phyloP scores from a whole-genome alignment of 192 early-diverging fungal species.

The Coemansia aciculifera region DNA sequence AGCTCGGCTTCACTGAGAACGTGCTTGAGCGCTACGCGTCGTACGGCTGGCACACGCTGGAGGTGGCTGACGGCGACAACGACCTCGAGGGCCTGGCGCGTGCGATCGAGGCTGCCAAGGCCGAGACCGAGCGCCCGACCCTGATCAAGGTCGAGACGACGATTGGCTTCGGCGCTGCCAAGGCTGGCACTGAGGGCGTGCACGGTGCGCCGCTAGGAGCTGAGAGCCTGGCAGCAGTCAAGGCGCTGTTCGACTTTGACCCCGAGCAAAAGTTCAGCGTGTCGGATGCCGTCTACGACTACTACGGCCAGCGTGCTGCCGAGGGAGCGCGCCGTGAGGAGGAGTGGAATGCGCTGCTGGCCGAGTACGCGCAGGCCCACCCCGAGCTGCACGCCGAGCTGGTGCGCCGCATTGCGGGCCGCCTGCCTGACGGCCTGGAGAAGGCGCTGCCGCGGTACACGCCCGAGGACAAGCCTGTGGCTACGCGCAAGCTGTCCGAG shows the following conservation, averaged over 20 bases:
- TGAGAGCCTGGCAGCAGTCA: constrained; percentile 78
- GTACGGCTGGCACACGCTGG: constrained; percentile 90
- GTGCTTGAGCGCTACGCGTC: constrained; percentile 83
- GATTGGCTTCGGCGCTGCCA: constrained; percentile 90
- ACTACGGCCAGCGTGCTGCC: constrained; percentile 57
- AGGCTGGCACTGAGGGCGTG: constrained; percentile 87
- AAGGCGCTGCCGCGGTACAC: constrained; percentile 75
- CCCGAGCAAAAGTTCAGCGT: constrained; percentile 73
- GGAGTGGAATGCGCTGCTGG: constrained; percentile 77
- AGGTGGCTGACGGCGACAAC: constrained; percentile 77
- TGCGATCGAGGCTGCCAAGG: constrained; percentile 82
- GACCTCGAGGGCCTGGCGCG: constrained; percentile 69
- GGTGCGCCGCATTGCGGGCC: constrained; percentile 68
- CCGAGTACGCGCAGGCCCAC: constrained; percentile 64
- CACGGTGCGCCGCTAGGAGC: constrained; percentile 85
- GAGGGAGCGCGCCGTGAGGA: constrained; percentile 66
- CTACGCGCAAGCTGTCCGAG: constrained; percentile 90
- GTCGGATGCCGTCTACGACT: constrained; percentile 61
- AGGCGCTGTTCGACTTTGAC: constrained; percentile 83
- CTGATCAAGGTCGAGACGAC: constrained; percentile 88
- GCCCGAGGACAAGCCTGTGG: constrained; percentile 76
- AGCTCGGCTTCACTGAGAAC: constrained; percentile 90
- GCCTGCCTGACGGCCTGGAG: constrained; percentile 75
- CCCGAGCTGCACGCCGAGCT: constrained; percentile 73
- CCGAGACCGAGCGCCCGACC: constrained; percentile 77